A percentile compares a stretch with the other conserved stretches of the same genome.
Evolutionary conservation across 208 protist species (phyloP).

Genomic region (Trypanosoma rangeli): DNA sequence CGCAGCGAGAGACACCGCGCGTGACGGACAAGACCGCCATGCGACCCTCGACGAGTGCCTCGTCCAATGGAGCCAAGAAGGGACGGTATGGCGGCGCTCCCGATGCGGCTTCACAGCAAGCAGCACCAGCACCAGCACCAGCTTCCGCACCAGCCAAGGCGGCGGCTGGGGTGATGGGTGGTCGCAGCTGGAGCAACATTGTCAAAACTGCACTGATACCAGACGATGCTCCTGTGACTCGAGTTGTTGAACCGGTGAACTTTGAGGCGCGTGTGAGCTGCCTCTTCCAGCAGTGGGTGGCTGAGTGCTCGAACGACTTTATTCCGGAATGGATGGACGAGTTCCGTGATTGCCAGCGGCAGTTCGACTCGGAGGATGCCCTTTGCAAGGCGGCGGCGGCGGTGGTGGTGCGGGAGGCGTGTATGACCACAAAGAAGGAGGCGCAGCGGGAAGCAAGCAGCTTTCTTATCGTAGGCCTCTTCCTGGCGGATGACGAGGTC

Average conservation of each 20-base stretch:
- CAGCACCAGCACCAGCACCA: slow-evolving; percentile 1
- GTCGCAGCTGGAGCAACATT: slow-evolving; percentile 23
- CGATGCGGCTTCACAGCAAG: slow-evolving; percentile 16
- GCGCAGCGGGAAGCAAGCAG: slow-evolving; percentile 82
- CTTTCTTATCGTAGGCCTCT: slow-evolving; percentile 78
- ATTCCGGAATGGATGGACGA: slow-evolving; percentile 79
- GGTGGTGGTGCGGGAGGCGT: slow-evolving; percentile 77
- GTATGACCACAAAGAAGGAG: slow-evolving; percentile 79
- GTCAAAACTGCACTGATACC: slow-evolving; percentile 8
- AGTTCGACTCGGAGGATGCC: slow-evolving; percentile 47
- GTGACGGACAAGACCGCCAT: slow-evolving; percentile 3
- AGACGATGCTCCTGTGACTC: background rate
- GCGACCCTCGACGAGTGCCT: slow-evolving; percentile 7
- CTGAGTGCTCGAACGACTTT: slow-evolving; percentile 74
- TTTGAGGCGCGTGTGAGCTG: slow-evolving; percentile 73
- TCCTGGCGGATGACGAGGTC: slow-evolving; percentile 76
- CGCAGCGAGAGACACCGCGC: slow-evolving; percentile 17
- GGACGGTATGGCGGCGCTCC: slow-evolving; percentile 12
- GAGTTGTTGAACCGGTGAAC: slow-evolving; percentile 34
- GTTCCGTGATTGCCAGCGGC: slow-evolving; percentile 63
- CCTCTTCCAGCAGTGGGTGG: slow-evolving; percentile 79
- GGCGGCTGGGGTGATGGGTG: slow-evolving; percentile 7
- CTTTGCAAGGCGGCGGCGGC: slow-evolving; percentile 66
- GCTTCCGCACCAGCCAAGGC: slow-evolving; percentile 1
- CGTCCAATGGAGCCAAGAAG: slow-evolving; percentile 21